Conservation (phyloP, 306 rosid species). For the Malus sieversii region DNA sequence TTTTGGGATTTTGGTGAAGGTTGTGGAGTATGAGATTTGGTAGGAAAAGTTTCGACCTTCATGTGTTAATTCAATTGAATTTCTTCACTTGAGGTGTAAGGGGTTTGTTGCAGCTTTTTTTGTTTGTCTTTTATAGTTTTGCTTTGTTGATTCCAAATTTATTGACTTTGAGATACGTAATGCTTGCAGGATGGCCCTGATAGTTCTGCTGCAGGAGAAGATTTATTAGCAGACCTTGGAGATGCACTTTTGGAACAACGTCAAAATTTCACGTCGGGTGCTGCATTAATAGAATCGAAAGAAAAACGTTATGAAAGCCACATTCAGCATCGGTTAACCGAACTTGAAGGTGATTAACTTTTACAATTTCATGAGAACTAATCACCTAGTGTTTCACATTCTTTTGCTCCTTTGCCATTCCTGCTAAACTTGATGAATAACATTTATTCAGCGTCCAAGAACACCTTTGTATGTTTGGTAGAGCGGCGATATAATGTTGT, state of each 20-base stretch:
- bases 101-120: not conserved
- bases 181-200: conserved; percentile 46
- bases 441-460: not conserved
- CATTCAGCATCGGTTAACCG: conserved; percentile 59
- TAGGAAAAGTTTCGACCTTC: not conserved
- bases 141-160: not conserved
- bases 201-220: conserved; percentile 26
- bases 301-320: conserved; percentile 52
- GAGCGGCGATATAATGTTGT: not conserved
- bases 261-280: conserved; percentile 40
- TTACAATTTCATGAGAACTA: conserved; percentile 3
- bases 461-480: not conserved
- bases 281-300: conserved; percentile 36
- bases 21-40: not conserved
- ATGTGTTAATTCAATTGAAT: not conserved
- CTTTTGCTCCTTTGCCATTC: not conserved
- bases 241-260: conserved; percentile 60
- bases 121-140: not conserved
- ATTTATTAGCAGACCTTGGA: conserved; percentile 53
- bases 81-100: not conserved
- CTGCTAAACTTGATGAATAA: not conserved
- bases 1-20: not conserved
- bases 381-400: not conserved
- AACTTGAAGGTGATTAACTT: conserved; percentile 61
- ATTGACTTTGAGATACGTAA: conserved; percentile 15